Evolutionary conservation across 2,329 filamentous ascomycete species (phyloP).

Genomic region (Epichloe gansuensis): DNA sequence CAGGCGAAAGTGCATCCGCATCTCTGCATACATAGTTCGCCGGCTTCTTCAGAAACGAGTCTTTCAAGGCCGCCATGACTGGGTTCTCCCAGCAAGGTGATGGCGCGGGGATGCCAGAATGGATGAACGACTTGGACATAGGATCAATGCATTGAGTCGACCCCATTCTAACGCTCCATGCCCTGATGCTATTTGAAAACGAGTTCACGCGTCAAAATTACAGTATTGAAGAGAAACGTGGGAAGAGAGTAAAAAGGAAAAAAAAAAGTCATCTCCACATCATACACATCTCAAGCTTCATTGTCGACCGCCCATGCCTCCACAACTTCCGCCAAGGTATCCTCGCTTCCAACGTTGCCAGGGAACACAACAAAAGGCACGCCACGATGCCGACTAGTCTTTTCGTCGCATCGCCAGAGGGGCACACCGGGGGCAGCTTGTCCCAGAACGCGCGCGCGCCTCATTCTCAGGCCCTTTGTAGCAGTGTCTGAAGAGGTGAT

Average conservation of each 20-base stretch:
- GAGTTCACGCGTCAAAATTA: no score
- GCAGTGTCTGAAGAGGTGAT: conserved; percentile 47
- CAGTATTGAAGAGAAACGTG: no score
- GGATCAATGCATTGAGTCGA: background rate
- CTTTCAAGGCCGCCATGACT: conserved; percentile 7
- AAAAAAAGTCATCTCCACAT: background rate
- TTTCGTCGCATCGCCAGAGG: conserved; percentile 42
- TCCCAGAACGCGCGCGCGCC: conserved; percentile 37
- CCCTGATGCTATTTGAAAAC: background rate
- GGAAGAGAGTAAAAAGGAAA: background rate
- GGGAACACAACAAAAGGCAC: conserved; percentile 46
- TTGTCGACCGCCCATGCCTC: conserved; percentile 7
- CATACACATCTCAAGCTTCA: background rate
- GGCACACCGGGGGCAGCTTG: conserved; percentile 45
- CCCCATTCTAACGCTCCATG: background rate
- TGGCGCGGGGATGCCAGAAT: no score
- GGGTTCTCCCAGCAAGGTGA: conserved; percentile 3
- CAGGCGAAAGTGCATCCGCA: background rate
- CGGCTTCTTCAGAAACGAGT: conserved; percentile 6
- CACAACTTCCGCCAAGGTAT: conserved; percentile 33
- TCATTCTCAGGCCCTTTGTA: conserved; percentile 39
- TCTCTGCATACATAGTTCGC: conserved; percentile 5
- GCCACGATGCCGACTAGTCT: conserved; percentile 32
- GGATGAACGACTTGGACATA: conserved; percentile 2
- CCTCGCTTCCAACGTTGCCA: conserved; percentile 41